phyloP scores from a whole-genome alignment of 345 rosid species.

The Boechera divaricarpa region DNA sequence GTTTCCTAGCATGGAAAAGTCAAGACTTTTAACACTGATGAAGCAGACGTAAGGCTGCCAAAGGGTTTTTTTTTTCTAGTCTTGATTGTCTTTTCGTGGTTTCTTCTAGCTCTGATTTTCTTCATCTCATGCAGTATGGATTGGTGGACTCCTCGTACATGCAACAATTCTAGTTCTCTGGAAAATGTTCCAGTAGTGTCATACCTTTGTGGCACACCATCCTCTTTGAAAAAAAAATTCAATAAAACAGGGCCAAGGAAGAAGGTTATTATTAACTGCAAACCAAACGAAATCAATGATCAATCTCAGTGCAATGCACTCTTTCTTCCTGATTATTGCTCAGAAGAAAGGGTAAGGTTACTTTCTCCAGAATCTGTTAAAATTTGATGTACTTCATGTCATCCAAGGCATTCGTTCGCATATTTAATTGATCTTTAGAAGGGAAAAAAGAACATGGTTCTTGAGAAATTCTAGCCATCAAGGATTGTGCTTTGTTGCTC shows the following conservation, averaged over 20 bases:
- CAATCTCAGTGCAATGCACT: conserved; percentile 46
- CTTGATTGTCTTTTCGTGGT: conserved; percentile 1
- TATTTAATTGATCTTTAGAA: conserved; percentile 17
- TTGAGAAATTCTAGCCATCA: not conserved
- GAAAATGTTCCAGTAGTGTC: conserved; percentile 46
- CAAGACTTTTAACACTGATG: conserved; percentile 46
- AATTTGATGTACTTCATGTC: conserved; percentile 10
- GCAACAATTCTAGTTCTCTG: conserved; percentile 38
- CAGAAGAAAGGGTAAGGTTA: conserved; percentile 41
- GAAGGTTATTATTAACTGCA: conserved; percentile 17
- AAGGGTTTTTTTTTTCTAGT: conserved; percentile 6
- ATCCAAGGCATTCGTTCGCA: conserved; percentile 1
- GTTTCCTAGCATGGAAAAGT: conserved; percentile 45
- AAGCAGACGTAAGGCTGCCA: conserved; percentile 42
- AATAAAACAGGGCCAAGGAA: conserved; percentile 12
- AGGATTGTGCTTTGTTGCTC: conserved; percentile 18
- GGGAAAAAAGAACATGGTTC: not conserved
- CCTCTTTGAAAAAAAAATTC: conserved; percentile 20
- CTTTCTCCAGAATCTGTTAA: conserved; percentile 13
- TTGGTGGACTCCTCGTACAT: conserved; percentile 46
- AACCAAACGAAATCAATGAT: conserved; percentile 42
- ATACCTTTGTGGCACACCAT: conserved; percentile 44
- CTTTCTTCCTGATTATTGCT: conserved; percentile 44
- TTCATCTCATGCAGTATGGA: conserved; percentile 46
- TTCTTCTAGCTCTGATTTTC: conserved; percentile 30